Base-by-base conservation (phyloP, 805 yeast species). In the Monosporozyma solicola region DNA sequence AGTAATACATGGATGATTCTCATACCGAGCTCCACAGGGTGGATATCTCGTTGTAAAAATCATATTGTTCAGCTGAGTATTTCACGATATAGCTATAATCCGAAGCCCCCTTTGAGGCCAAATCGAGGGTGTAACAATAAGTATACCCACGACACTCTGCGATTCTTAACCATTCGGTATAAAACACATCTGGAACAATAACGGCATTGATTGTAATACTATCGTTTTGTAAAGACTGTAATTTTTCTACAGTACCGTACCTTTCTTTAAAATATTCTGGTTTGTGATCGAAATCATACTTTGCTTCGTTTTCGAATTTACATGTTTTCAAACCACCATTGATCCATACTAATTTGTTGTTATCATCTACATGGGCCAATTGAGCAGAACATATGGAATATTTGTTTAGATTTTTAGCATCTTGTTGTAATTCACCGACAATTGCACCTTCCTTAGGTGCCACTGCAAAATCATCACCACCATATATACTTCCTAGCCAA, bases 291-390 rank as follows among this genome's bases (percentile, higher is more conserved):
- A 64, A 72, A 54, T 79, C 76, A 15, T 58, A 54, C n/a, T 55
- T 58, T 0, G 74, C 76, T 31, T 70, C 61, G 8, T 59, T 54
- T 1, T 55, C 51, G 29, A 75, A 69, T 58, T 80, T 79, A 66
- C 90, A 85, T 50, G 74, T 78, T 48, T 75, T 72, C 64, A 83
- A 75, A 0, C 91, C 92, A n/a, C 88, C 84, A 60, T 85, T 84
- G 49, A 83, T 74, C 89, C 90, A 85, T 1, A 83, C 59, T 48
- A 74, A 50, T 50, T 59, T 55, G 32, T 59, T 57, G 2, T 54
- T 43, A 3, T 48, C 53, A 55, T 57, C 58, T 7, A 58, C 51
- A 51, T 69, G 72, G 0, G 67, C 67, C 37, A 68, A 58, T 52
- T 69, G 72, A 3, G 71, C 57, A 2, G 64, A 60, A 53, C 72